A percentile compares a stretch with the other conserved stretches of the same genome.
Conservation (phyloP, 176 grass and related monocot genomes). For the Aegilops umbellulata region DNA sequence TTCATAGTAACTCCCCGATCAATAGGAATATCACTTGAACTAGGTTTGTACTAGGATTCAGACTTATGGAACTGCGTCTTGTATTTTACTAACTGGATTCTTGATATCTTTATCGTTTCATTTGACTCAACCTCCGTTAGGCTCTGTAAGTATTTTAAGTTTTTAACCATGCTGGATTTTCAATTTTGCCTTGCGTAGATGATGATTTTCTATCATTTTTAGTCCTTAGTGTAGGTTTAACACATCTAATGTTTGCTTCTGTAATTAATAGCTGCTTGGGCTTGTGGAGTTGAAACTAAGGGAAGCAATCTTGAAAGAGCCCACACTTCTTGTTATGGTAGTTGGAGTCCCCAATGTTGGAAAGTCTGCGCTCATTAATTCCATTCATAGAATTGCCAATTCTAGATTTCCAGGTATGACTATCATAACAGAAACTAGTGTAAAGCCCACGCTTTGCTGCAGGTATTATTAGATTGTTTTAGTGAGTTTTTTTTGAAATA, state of each 20-base stretch:
- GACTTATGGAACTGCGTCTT: neutral
- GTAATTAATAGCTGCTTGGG: constrained; percentile 59
- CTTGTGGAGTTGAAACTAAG: constrained; percentile 86
- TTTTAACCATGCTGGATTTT: neutral
- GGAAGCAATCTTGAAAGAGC: constrained; percentile 87
- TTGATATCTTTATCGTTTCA: neutral
- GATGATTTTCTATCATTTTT: constrained; percentile 25
- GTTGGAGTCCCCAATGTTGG: constrained; percentile 96
- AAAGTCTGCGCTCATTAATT: constrained; percentile 95
- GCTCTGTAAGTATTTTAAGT: neutral
- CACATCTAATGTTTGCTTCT: neutral
- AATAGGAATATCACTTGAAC: neutral
- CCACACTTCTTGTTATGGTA: constrained; percentile 92
- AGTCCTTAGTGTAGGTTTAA: neutral
- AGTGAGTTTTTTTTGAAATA: too few relatives aligned
- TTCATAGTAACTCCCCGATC: neutral
- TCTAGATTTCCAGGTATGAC: constrained; percentile 81
- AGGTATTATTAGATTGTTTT: too few relatives aligned
- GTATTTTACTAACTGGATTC: neutral
- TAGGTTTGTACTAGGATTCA: neutral
- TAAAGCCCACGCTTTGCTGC: too few relatives aligned
- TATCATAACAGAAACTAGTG: constrained; percentile 2
- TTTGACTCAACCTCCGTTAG: neutral
- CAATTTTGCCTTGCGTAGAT: neutral
- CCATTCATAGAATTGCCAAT: constrained; percentile 77